phyloP scores from a whole-genome alignment of 257 asterid genomes.

The Nicotiana sylvestris region DNA sequence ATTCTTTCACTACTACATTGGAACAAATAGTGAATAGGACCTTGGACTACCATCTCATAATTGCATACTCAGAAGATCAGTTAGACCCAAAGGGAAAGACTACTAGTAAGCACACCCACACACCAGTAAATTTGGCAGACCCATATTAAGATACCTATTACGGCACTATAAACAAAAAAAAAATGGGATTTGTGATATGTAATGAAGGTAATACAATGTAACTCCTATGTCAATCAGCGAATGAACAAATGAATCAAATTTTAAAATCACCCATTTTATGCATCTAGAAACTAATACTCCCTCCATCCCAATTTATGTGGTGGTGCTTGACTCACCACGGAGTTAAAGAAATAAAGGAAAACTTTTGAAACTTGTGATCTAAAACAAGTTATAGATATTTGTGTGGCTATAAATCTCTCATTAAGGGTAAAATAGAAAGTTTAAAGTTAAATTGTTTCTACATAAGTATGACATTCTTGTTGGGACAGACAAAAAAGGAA shows the following conservation, averaged over 20 bases:
- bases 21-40: background rate
- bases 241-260: background rate
- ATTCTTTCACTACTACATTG: constrained; percentile 2
- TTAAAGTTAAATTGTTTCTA: too few relatives aligned
- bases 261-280: background rate
- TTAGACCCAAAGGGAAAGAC: background rate
- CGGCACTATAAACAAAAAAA: background rate
- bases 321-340: too few relatives aligned
- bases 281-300: background rate
- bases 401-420: too few relatives aligned
- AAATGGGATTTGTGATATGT: background rate
- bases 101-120: background rate
- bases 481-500: too few relatives aligned
- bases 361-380: too few relatives aligned
- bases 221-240: background rate
- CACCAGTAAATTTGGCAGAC: background rate
- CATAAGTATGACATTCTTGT: too few relatives aligned
- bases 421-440: too few relatives aligned
- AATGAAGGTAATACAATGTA: background rate
- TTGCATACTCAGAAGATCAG: background rate
- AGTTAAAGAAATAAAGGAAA: too few relatives aligned
- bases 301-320: too few relatives aligned
- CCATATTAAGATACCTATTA: background rate
- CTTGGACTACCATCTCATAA: background rate
- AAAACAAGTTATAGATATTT: too few relatives aligned